phyloP scores from a whole-genome alignment of 176 grass and related monocot genomes.

The bread wheat (Triticum aestivum) region DNA sequence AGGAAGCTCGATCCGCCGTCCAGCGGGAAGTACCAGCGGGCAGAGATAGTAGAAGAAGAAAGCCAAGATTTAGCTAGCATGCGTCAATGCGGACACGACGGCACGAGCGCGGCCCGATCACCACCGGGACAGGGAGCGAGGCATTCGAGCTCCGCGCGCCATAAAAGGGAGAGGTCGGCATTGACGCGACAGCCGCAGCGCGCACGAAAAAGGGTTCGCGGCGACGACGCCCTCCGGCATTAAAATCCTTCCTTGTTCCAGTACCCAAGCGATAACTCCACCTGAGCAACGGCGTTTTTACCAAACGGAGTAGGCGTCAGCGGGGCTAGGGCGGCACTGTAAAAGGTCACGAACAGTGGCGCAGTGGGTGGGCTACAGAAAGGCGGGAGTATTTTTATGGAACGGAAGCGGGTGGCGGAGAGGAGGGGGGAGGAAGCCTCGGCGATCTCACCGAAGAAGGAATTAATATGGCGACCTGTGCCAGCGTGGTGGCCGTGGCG shows the following conservation, averaged over 20 bases:
- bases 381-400: conserved; percentile 9
- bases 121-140: not conserved
- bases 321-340: not conserved
- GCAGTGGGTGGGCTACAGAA: conserved; percentile 15
- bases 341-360: not conserved
- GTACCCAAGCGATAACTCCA: not conserved
- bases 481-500: not conserved
- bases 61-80: not conserved
- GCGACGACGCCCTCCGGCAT: not conserved
- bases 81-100: not conserved
- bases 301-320: not conserved
- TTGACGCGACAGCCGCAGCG: conserved; percentile 1
- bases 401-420: not conserved
- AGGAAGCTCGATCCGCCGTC: not conserved
- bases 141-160: conserved; percentile 7
- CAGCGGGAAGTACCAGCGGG: not conserved
- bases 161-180: conserved; percentile 1
- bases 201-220: not conserved
- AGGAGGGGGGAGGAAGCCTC: not conserved
- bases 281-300: not conserved
- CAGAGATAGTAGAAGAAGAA: not conserved
- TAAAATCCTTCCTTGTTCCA: not conserved
- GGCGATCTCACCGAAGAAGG: not conserved
- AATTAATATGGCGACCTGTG: not conserved
- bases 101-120: not conserved